Evolutionary conservation across 1,284 basidiomycete species (phyloP).

Genomic region (Fomitopsis betulina): DNA sequence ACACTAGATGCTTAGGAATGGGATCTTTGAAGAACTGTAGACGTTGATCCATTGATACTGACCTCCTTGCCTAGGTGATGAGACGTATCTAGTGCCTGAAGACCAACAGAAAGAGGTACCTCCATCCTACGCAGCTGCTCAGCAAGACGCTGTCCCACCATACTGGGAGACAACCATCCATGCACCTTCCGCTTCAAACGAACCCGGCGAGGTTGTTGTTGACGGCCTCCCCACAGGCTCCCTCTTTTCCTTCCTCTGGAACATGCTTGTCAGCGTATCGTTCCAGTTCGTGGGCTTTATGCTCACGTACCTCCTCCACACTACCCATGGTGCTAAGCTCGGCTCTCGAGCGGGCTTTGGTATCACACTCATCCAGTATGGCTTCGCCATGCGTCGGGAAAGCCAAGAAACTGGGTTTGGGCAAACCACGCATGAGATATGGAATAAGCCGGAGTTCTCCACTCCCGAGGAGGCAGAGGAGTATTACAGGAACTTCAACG

Average conservation of each 20-base stretch:
- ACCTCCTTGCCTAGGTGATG: slow-evolving; percentile 50
- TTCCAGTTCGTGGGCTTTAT: slow-evolving; percentile 99
- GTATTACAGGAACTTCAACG: slow-evolving; percentile 35
- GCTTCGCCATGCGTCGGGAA: slow-evolving; percentile 72
- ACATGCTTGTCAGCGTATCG: slow-evolving; percentile 87
- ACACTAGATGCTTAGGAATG: neutral
- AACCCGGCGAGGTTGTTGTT: slow-evolving; percentile 66
- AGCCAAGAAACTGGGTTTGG: slow-evolving; percentile 26
- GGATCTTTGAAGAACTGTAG: neutral
- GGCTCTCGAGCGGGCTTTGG: slow-evolving; percentile 94
- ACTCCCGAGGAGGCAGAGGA: slow-evolving; percentile 48
- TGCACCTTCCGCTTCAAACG: slow-evolving; percentile 53
- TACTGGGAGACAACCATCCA: slow-evolving; percentile 99
- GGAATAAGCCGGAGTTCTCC: slow-evolving; percentile 31
- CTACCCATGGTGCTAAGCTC: slow-evolving; percentile 92
- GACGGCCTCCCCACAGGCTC: slow-evolving; percentile 76
- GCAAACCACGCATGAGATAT: slow-evolving; percentile 21
- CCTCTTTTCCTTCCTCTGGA: slow-evolving; percentile 88
- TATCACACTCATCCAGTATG: slow-evolving; percentile 93
- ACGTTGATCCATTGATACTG: neutral
- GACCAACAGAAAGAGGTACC: slow-evolving; percentile 79
- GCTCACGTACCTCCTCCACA: slow-evolving; percentile 90
- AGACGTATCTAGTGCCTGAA: slow-evolving; percentile 72
- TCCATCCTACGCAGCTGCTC: slow-evolving; percentile 86
- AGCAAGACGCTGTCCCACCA: slow-evolving; percentile 92